A percentile compares a stretch with the other conserved stretches of the same genome.
Evolutionary conservation across 495 filamentous ascomycete species (phyloP).

Genomic region (Neurospora sp.): DNA sequence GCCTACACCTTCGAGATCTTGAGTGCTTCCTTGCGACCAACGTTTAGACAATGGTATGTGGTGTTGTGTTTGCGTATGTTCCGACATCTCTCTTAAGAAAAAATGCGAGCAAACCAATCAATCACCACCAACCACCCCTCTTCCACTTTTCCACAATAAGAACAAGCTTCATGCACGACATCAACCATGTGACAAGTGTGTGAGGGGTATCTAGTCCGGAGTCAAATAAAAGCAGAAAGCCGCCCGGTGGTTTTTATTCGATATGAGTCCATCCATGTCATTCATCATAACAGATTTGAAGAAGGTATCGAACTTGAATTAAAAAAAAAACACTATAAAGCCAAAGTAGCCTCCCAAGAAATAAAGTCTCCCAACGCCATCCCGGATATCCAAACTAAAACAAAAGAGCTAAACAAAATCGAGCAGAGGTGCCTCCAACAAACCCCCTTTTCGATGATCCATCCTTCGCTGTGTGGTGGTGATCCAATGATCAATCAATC

Average conservation of each 20-base stretch:
- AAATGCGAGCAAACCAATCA: not conserved
- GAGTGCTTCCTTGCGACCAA: not conserved
- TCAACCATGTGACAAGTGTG: not conserved
- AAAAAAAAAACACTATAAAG: not conserved
- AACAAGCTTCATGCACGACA: not conserved
- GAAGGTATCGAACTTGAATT: not conserved
- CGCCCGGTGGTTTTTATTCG: not conserved
- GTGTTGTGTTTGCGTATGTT: not conserved
- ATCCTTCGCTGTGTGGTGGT: not conserved
- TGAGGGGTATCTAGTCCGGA: not conserved
- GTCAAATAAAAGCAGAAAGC: not conserved
- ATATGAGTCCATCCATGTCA: not conserved
- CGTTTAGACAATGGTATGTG: not conserved
- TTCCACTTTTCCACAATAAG: not conserved
- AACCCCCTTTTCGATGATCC: not conserved
- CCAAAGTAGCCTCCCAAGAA: not conserved
- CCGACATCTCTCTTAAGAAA: not conserved
- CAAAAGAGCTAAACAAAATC: not conserved
- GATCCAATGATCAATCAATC: not conserved
- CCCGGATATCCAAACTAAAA: not conserved
- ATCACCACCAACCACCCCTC: not conserved
- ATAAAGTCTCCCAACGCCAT: not conserved
- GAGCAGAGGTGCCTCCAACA: not conserved
- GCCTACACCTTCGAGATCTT: too few species aligned
- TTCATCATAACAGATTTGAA: not conserved